Base-by-base conservation (phyloP, 768 basidiomycete genomes). In the Hypholoma sublateritium region DNA sequence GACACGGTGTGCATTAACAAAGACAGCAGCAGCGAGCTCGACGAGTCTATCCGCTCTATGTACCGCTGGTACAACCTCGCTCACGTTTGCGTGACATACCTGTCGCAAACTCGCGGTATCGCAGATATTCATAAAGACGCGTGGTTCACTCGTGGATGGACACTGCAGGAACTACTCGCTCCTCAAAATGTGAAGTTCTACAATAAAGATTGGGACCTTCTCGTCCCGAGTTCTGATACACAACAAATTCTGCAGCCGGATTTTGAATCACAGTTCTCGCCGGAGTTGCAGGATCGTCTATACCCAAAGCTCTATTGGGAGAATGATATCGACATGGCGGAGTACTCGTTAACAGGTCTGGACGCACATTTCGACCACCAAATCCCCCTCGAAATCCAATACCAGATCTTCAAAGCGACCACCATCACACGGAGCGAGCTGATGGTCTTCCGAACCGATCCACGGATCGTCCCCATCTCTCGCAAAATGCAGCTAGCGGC, bases 81-180 rank as follows among this genome's bases (percentile, higher is more conserved):
- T 5, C 19, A 42, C 21, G 44, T 56, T 28, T 62, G 55, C 22
- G 35, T 59, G 24, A 39, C 53, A 3, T 57, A 57, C 24, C 50
- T 56, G 8, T 35, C 50, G 24, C 39, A 60, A 16, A 59, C 59
- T 6, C 37, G 32, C 3, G 17, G 39, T 37, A 8, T 59, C 17
- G 46, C 34, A 19, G 46, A 59, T 4, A 52, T 62, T 16, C 41
- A 24, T 7, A 9, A 17, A 2, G 45, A 54, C 8, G 42, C 55
- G 7, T 62, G 61, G 61, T 62, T 59, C 28, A 62, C 42, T 6
- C 58, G 58, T 8, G 61, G 57, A 48, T 62, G 61, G 61, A 62
- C 61, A 1, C 48, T 62, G 14, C 61, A 62, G 39, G 61, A 62
- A 25, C 32, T 62, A 5, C 21, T 62, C 9, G 58, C 58, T 5